Percentiles rank a stretch among this genome's conserved stretches.
phyloP scores from a whole-genome alignment of 257 asterid genomes.

The Nicotiana paniculata region DNA sequence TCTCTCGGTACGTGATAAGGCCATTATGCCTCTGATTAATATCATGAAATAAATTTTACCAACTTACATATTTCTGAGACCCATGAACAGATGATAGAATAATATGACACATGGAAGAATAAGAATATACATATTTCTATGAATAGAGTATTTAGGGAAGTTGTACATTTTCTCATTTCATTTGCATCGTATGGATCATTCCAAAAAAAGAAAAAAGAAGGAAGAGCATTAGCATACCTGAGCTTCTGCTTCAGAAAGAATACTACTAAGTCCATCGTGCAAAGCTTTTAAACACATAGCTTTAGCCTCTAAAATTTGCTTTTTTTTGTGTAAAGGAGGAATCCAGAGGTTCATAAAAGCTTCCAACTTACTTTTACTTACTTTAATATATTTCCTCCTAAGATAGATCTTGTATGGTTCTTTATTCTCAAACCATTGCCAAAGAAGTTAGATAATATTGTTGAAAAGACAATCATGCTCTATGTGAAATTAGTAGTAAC shows the following conservation, averaged over 20 bases:
- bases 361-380: background rate
- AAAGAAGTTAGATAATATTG: background rate
- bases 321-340: background rate
- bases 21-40: too few relatives aligned
- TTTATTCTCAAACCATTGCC: background rate
- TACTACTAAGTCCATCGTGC: background rate
- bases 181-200: too few relatives aligned
- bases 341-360: too few relatives aligned
- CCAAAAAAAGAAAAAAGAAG: too few relatives aligned
- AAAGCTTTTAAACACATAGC: background rate
- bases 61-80: too few relatives aligned
- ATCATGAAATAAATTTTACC: too few relatives aligned
- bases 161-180: too few relatives aligned
- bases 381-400: background rate
- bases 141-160: too few relatives aligned
- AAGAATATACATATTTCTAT: too few relatives aligned
- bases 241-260: background rate
- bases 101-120: too few relatives aligned
- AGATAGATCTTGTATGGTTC: background rate
- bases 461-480: constrained; percentile 2
- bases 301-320: background rate
- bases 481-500: constrained; percentile 32
- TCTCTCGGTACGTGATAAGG: too few relatives aligned
- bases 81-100: too few relatives aligned
- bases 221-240: background rate